A percentile compares a stretch with the other conserved stretches of the same genome.
phyloP scores from a whole-genome alignment of 169 alveolate species.

The Cryptosporidium ryanae region DNA sequence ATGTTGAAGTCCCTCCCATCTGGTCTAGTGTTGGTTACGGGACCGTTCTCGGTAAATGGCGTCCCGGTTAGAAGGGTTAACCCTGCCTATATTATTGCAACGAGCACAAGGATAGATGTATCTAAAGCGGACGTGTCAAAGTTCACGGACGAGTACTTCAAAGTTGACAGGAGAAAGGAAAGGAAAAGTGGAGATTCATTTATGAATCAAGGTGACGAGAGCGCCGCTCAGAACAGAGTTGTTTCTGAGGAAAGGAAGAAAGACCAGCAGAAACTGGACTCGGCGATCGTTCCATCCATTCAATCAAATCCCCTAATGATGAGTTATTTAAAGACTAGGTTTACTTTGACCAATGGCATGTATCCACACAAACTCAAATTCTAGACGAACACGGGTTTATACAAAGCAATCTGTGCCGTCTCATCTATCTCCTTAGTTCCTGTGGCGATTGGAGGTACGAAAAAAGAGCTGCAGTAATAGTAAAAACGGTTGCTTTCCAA shows the following conservation, averaged over 20 bases:
- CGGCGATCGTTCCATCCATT: constrained; percentile 80
- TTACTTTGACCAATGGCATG: constrained; percentile 91
- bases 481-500: too few species aligned
- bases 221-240: constrained; percentile 60
- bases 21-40: constrained; percentile 95
- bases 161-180: constrained; percentile 61
- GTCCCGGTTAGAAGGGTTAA: constrained; percentile 97
- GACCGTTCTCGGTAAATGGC: constrained; percentile 96
- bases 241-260: constrained; percentile 75
- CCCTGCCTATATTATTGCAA: constrained; percentile 95
- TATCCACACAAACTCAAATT: constrained; percentile 91
- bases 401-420: too few species aligned
- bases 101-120: constrained; percentile 91
- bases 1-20: constrained; percentile 93
- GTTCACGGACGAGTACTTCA: constrained; percentile 84
- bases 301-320: constrained; percentile 80
- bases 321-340: constrained; percentile 88
- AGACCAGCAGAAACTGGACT: constrained; percentile 83
- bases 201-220: constrained; percentile 83
- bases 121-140: constrained; percentile 83
- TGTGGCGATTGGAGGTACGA: too few species aligned
- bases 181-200: constrained; percentile 80
- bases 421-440: too few species aligned
- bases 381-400: constrained; percentile 75
- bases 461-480: too few species aligned